Base-by-base conservation (phyloP, 805 yeast genomes). In the Candida koratica region DNA sequence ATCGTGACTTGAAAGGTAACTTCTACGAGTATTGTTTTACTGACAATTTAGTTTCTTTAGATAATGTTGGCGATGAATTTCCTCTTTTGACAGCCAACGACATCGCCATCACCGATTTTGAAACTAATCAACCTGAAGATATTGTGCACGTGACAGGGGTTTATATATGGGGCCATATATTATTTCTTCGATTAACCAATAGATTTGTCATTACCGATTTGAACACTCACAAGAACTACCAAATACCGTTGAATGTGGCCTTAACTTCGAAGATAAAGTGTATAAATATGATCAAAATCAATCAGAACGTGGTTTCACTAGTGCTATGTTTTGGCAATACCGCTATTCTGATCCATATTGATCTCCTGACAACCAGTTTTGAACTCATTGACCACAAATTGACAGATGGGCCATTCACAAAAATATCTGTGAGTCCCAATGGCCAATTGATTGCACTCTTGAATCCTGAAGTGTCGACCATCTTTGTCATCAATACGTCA, bases 1-100 rank as follows among this genome's bases (percentile, higher is more conserved):
- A 83, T 55, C 57, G 66, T 27, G 88, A 84, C 48, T 77, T 82
- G 43, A 74, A 75, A 14, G 84, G 85, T 3, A 79, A 75, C 29
- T 85, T 84, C 52, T 66, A 67, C 32, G 86, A 80, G 47, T 70
- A 66, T 46, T 32, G 37, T 7, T 62, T 43, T 34, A 49, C 52
- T 5, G 39, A 47, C 5, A 48, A 51, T 23, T 36, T 55, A 28
- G 40, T 52, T 4, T 20, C 17, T 3, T 39, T 56, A 17, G 54
- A 51, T 13, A 38, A 45, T 22, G 41, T 44, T 13, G 41, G 46
- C 13, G 45, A 35, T 5, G 8, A n/a, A 4, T 20, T 14, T 11
- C 20, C 18, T 2, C 17, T 34, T 2, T 22, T 38, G 13, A 4
- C 34, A 5, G 13, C 23, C 3, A 14, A 10, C n/a, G 56, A 64